Conservation (phyloP, 2,329 filamentous ascomycete species). For the Scytalidium sp. region DNA sequence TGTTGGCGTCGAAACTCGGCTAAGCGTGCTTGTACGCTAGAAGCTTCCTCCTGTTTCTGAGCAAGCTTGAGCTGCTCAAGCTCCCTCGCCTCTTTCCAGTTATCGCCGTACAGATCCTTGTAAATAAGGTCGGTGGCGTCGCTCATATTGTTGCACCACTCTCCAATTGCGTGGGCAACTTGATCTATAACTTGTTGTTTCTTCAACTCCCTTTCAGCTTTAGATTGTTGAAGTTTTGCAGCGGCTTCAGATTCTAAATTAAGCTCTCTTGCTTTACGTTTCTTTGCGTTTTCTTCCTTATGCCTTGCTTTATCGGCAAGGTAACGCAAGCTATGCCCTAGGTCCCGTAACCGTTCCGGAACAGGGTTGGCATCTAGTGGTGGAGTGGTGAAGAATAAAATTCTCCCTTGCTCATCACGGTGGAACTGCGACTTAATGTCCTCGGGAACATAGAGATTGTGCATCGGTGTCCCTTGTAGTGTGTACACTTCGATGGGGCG, state of each 20-base stretch:
- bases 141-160: constrained; percentile 19
- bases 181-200: constrained; percentile 13
- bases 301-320: constrained; percentile 39
- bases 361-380: constrained; percentile 46
- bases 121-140: constrained; percentile 25
- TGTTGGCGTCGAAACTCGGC: constrained; percentile 11
- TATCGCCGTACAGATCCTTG: constrained; percentile 21
- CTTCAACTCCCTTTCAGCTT: constrained; percentile 12
- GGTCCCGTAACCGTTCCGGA: constrained; percentile 21
- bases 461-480: constrained; percentile 60
- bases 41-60: constrained; percentile 12
- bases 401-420: constrained; percentile 58
- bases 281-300: constrained; percentile 30
- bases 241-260: constrained; percentile 25
- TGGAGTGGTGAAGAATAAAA: constrained; percentile 67
- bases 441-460: constrained; percentile 60
- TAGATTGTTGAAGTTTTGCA: constrained; percentile 18
- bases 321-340: constrained; percentile 48
- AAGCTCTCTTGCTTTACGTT: constrained; percentile 22
- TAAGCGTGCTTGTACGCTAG: constrained; percentile 9
- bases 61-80: constrained; percentile 11
- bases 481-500: constrained; percentile 62
- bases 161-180: constrained; percentile 14
- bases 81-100: constrained; percentile 20
- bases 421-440: constrained; percentile 66